Conservation (phyloP, 306 rosid genomes). For the Sechiopsis laciniata region DNA sequence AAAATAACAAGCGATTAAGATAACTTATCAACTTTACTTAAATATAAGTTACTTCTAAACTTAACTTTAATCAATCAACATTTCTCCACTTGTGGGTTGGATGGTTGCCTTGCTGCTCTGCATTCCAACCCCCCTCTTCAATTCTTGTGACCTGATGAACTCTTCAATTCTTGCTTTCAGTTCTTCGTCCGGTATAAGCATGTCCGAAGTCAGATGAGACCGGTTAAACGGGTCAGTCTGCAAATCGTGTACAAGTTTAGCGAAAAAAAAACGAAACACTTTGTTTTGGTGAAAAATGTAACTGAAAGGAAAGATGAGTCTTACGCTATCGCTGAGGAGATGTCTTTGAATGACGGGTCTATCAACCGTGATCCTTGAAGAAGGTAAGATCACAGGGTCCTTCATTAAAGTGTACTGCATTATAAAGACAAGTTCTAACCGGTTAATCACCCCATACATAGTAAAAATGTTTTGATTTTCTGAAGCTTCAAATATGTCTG, state of each 20-base stretch:
- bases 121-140: conserved; percentile 48
- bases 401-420: conserved; percentile 94
- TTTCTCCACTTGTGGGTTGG: conserved; percentile 62
- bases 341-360: conserved; percentile 95
- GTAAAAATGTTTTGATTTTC: background rate
- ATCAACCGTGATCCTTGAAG: conserved; percentile 84
- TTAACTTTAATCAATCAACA: conserved; percentile 66
- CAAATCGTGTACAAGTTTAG: conserved; percentile 28
- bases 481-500: conserved; percentile 1
- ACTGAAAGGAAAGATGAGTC: conserved; percentile 1
- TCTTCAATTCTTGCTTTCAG: conserved; percentile 70
- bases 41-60: background rate
- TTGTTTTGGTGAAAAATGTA: background rate
- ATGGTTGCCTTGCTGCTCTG: conserved; percentile 63
- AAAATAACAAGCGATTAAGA: background rate
- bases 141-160: conserved; percentile 62
- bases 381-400: conserved; percentile 97
- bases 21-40: conserved; percentile 23
- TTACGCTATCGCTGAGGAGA: conserved; percentile 87
- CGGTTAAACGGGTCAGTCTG: conserved; percentile 98
- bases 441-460: background rate
- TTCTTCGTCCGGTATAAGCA: conserved; percentile 72
- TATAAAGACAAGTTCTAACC: background rate
- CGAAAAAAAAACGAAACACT: background rate
- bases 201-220: conserved; percentile 77